A percentile compares a stretch with the other conserved stretches of the same genome.
Evolutionary conservation across 129 eudicot species (phyloP).

Genomic region (Escallonia rubra): DNA sequence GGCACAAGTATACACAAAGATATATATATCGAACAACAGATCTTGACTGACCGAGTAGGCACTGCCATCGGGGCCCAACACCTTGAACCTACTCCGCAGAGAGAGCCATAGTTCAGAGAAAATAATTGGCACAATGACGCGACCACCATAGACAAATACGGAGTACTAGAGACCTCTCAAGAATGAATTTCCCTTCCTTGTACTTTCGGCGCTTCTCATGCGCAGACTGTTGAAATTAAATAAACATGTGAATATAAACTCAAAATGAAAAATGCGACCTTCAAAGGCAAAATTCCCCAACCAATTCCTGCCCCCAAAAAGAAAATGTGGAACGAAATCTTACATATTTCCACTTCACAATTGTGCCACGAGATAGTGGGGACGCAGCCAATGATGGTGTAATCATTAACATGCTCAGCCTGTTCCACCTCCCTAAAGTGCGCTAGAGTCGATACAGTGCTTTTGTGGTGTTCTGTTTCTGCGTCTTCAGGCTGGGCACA

Average conservation of each 20-base stretch:
- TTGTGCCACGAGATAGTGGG: constrained; percentile 40
- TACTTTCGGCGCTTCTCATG: constrained; percentile 60
- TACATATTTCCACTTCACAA: constrained; percentile 90
- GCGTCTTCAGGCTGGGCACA: too few species aligned
- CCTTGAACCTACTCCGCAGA: constrained; percentile 44
- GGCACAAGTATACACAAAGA: too few species aligned
- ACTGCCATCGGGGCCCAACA: constrained; percentile 75
- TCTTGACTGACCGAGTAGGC: constrained; percentile 42
- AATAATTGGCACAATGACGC: background rate
- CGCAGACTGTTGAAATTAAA: constrained; percentile 48
- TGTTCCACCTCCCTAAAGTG: too few species aligned
- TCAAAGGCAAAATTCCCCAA: background rate
- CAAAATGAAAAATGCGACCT: background rate
- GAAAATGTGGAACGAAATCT: constrained; percentile 11
- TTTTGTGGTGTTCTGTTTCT: too few species aligned
- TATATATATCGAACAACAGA: too few species aligned
- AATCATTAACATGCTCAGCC: too few species aligned
- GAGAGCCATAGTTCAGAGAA: background rate
- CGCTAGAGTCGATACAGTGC: too few species aligned
- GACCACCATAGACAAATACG: background rate
- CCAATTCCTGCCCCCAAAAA: background rate
- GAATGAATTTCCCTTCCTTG: constrained; percentile 77
- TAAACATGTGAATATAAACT: background rate
- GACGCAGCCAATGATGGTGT: too few species aligned
- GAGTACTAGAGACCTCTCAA: constrained; percentile 47